These are phyloP conservation scores for Penicillium verrucosum DNA, from an alignment of 2,329 filamentous ascomycete species.

Conservation along the genomic window DNA sequence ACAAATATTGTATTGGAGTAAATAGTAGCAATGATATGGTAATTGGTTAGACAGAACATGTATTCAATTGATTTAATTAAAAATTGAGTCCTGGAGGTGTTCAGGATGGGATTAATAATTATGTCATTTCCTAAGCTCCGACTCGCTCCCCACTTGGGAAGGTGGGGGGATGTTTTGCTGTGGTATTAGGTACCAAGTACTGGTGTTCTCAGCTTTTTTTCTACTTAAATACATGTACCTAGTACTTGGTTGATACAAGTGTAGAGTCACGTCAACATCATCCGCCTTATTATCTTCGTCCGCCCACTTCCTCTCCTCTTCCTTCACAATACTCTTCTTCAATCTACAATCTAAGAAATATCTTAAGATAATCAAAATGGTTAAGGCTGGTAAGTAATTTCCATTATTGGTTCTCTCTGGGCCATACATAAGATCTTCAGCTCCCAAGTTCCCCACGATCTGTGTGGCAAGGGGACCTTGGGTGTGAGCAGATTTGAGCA, in stretches of 20 bases:
- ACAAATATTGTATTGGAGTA: not conserved
- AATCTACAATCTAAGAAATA: conserved; percentile 20
- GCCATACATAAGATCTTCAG: conserved; percentile 7
- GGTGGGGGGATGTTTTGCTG: conserved; percentile 22
- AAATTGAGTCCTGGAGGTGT: not conserved
- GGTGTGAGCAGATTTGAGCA: conserved; percentile 46
- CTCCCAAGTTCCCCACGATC: conserved; percentile 26
- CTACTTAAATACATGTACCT: conserved; percentile 7
- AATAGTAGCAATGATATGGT: not conserved
- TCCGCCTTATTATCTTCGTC: conserved; percentile 23
- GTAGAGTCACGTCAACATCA: conserved; percentile 27
- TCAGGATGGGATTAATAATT: conserved; percentile 8
- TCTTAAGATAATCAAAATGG: conserved; percentile 73
- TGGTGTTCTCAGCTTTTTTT: rapidly evolving
- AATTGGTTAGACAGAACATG: not conserved
- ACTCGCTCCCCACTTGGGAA: conserved; percentile 20
- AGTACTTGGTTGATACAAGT: conserved; percentile 5
- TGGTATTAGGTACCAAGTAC: conserved; percentile 3
- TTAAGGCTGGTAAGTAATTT: conserved; percentile 82
- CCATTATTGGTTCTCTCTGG: conserved; percentile 21
- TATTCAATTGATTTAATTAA: not conserved
- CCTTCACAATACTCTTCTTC: conserved; percentile 7
- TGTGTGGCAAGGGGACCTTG: conserved; percentile 32
- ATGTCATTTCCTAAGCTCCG: conserved; percentile 25
- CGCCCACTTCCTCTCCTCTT: conserved; percentile 18